Percentiles rank a stretch among this genome's conserved stretches.
Evolutionary conservation across 1,139 yeast genomes (phyloP).

Genomic region (Candida gigantensis): DNA sequence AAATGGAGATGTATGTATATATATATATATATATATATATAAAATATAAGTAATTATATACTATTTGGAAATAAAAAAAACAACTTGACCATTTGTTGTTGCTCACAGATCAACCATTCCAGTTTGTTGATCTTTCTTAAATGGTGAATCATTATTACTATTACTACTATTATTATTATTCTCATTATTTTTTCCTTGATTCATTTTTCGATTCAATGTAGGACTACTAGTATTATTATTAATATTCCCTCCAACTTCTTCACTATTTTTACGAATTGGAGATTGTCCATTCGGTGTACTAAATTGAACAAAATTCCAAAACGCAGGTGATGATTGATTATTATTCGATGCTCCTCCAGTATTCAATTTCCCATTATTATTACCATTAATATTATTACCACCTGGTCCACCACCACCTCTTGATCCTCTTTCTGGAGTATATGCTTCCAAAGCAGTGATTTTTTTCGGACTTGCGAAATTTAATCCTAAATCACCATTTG

Average conservation of each 20-base stretch:
- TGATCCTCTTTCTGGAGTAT: constrained; percentile 78
- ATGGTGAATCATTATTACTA: constrained; percentile 8
- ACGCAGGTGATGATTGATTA: constrained; percentile 66
- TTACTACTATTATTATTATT: constrained; percentile 7
- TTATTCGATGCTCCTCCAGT: constrained; percentile 15
- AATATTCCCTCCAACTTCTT: constrained; percentile 39
- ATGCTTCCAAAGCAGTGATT: constrained; percentile 71
- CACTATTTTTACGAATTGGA: constrained; percentile 41
- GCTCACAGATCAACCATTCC: constrained; percentile 13
- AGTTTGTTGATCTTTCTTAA: constrained; percentile 10
- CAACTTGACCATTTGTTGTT: neutral
- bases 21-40: constrained; percentile 1
- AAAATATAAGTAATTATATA: neutral
- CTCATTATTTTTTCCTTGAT: constrained; percentile 9
- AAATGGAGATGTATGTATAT: constrained; percentile 1
- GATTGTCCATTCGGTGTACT: constrained; percentile 64
- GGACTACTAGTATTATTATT: constrained; percentile 33
- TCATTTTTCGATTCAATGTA: constrained; percentile 34
- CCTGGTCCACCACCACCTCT: constrained; percentile 6
- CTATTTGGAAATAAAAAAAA: neutral
- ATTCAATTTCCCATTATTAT: constrained; percentile 6
- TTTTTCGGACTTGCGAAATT: constrained; percentile 55
- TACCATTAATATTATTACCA: constrained; percentile 2
- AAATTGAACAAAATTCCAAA: constrained; percentile 78
- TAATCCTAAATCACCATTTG: constrained; percentile 32